Percentiles rank a stretch among this genome's conserved stretches.
These are phyloP conservation scores for Fusarium siculi DNA, from an alignment of 2,329 filamentous ascomycete genomes.

Conservation along the genomic window DNA sequence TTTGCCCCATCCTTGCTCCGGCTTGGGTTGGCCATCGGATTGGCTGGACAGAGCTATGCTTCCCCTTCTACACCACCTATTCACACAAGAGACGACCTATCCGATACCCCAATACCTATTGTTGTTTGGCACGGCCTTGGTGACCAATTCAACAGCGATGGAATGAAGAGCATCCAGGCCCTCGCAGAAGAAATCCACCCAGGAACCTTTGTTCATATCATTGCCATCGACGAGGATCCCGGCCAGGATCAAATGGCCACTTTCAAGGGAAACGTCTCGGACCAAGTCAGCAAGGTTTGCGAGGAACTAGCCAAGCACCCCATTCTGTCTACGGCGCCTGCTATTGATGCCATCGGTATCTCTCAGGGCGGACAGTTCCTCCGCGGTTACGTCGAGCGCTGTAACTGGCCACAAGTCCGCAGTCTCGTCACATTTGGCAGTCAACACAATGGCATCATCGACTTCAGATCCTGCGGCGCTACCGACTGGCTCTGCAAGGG, in stretches of 20 bases:
- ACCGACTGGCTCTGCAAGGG: constrained; percentile 84
- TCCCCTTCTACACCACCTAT: constrained; percentile 38
- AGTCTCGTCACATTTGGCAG: constrained; percentile 89
- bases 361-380: constrained; percentile 97
- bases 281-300: constrained; percentile 82
- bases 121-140: constrained; percentile 92
- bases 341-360: constrained; percentile 92
- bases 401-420: constrained; percentile 78
- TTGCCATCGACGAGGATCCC: constrained; percentile 75
- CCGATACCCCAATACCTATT: constrained; percentile 81
- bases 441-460: constrained; percentile 90
- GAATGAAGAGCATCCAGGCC: constrained; percentile 75
- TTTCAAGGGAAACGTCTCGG: constrained; percentile 90
- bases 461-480: constrained; percentile 78
- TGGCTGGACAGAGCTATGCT: constrained; percentile 38
- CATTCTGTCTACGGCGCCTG: constrained; percentile 83
- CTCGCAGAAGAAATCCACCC: constrained; percentile 80
- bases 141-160: constrained; percentile 80
- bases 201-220: constrained; percentile 84
- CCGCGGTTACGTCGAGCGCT: constrained; percentile 89
- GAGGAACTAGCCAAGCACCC: constrained; percentile 77
- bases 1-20: constrained; percentile 28
- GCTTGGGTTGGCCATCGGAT: constrained; percentile 47
- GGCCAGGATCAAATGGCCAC: constrained; percentile 80
- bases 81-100: constrained; percentile 48